These are phyloP conservation scores for Aspergillus campestris DNA, from an alignment of 495 filamentous ascomycete species.

Conservation along the genomic window DNA sequence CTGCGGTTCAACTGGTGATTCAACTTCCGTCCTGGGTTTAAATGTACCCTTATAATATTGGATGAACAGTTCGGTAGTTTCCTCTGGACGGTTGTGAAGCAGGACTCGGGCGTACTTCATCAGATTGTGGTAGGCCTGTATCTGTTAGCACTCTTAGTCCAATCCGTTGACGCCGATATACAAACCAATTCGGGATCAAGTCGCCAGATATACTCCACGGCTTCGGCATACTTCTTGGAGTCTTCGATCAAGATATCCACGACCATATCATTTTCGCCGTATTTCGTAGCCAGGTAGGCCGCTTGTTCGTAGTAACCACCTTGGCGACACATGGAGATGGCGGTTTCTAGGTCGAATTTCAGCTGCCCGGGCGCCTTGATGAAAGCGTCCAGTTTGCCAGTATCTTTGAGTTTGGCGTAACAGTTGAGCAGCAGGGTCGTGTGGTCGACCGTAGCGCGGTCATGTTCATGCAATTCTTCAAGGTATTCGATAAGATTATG, in stretches of 20 bases:
- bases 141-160: slow-evolving; percentile 9
- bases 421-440: slow-evolving; percentile 93
- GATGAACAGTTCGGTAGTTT: slow-evolving; percentile 79
- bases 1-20: slow-evolving; percentile 41
- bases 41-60: slow-evolving; percentile 88
- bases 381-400: slow-evolving; percentile 88
- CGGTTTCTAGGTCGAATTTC: slow-evolving; percentile 95
- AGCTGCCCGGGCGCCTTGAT: slow-evolving; percentile 92
- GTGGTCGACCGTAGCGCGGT: slow-evolving; percentile 90
- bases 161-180: slow-evolving; percentile 1
- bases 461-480: slow-evolving; percentile 91
- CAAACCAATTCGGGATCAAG: slow-evolving; percentile 73
- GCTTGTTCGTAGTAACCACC: slow-evolving; percentile 97
- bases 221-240: slow-evolving; percentile 78
- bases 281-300: slow-evolving; percentile 88
- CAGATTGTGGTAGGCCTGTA: slow-evolving; percentile 67
- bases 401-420: slow-evolving; percentile 95
- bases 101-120: slow-evolving; percentile 94
- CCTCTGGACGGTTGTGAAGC: slow-evolving; percentile 69
- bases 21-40: slow-evolving; percentile 57
- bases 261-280: slow-evolving; percentile 87
- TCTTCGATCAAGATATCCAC: slow-evolving; percentile 95
- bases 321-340: slow-evolving; percentile 95
- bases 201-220: slow-evolving; percentile 82
- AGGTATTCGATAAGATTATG: slow-evolving; percentile 97